Evolutionary conservation across 192 early-diverging fungal species (phyloP).

Genomic region (Entrophospora sp.): DNA sequence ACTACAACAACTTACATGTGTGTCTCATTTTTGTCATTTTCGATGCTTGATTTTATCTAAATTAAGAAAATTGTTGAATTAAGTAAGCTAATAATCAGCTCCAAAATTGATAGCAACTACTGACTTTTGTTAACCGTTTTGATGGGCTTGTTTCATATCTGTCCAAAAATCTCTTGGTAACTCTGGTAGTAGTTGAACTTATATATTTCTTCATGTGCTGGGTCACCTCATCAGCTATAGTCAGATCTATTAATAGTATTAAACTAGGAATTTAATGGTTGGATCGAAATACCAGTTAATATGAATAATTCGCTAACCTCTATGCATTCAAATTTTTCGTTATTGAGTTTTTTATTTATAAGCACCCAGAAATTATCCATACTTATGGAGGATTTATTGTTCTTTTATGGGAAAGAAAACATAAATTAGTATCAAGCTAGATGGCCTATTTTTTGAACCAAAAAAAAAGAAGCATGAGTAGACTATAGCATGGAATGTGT

Average conservation of each 20-base stretch:
- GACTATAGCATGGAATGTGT: too few species aligned
- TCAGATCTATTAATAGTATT: neutral
- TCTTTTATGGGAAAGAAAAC: too few species aligned
- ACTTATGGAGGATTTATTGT: too few species aligned
- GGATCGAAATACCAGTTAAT: neutral
- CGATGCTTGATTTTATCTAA: neutral
- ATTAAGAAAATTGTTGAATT: neutral
- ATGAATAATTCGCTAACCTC: neutral
- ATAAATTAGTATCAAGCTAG: too few species aligned
- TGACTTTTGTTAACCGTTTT: constrained; percentile 5
- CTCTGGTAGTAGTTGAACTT: neutral
- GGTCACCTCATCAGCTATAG: neutral
- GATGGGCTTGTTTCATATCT: neutral
- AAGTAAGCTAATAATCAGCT: neutral
- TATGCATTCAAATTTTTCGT: too few species aligned
- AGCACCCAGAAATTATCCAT: too few species aligned
- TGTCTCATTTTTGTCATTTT: neutral
- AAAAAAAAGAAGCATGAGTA: too few species aligned
- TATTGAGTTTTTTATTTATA: too few species aligned
- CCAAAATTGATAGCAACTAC: neutral
- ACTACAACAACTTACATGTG: neutral
- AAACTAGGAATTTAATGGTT: neutral
- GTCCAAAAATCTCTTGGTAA: constrained; percentile 3
- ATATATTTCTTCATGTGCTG: neutral
- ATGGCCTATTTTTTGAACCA: too few species aligned